These are phyloP conservation scores for Bruguiera parviflora DNA, from an alignment of 345 rosid species.

Conservation along the genomic window DNA sequence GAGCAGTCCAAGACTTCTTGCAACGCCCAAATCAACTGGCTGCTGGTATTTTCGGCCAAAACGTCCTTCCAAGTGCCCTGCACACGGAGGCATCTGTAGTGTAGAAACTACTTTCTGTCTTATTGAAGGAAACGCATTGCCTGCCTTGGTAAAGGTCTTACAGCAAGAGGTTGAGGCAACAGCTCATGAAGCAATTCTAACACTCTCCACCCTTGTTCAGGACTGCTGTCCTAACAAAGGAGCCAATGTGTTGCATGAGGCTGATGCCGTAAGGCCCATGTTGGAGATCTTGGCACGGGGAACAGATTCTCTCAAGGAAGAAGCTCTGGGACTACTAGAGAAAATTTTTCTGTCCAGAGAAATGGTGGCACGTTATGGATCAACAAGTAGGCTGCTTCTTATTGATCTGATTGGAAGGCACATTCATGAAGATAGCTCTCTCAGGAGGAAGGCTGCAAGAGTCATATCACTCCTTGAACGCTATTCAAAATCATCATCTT, in stretches of 20 bases:
- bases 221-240: slow-evolving; percentile 39
- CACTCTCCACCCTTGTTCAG: slow-evolving; percentile 53
- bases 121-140: slow-evolving; percentile 46
- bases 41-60: slow-evolving; percentile 43
- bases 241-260: slow-evolving; percentile 42
- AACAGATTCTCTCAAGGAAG: slow-evolving; percentile 49
- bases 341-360: slow-evolving; percentile 46
- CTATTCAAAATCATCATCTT: slow-evolving; percentile 51
- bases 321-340: slow-evolving; percentile 48
- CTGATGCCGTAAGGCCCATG: slow-evolving; percentile 43
- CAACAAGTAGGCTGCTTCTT: slow-evolving; percentile 39
- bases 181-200: slow-evolving; percentile 54
- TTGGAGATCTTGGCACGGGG: slow-evolving; percentile 52
- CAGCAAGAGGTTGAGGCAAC: slow-evolving; percentile 33
- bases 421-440: slow-evolving; percentile 28
- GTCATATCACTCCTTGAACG: slow-evolving; percentile 49
- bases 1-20: slow-evolving; percentile 46
- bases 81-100: slow-evolving; percentile 52
- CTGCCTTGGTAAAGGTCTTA: slow-evolving; percentile 43
- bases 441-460: slow-evolving; percentile 39
- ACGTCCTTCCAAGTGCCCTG: slow-evolving; percentile 37
- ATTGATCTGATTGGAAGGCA: slow-evolving; percentile 42
- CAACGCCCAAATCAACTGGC: slow-evolving; percentile 21
- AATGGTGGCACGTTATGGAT: slow-evolving; percentile 51
- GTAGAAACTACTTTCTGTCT: slow-evolving; percentile 51